Evolutionary conservation across 768 basidiomycete species (phyloP), one percentile per base, ranked within the genome.

Genomic region (Serendipita sp.): DNA sequence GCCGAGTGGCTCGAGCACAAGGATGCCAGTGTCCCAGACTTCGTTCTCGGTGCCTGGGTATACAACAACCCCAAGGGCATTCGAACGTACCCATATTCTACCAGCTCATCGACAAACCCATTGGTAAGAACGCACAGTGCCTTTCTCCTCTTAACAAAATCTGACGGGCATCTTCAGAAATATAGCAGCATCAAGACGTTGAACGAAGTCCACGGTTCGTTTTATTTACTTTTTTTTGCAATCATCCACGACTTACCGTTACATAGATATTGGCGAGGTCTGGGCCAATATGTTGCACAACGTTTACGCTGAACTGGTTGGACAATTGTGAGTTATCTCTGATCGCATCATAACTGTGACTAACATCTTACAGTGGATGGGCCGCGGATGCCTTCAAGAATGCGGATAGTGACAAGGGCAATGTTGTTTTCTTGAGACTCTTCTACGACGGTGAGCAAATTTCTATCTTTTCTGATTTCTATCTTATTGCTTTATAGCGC

Each of bases 201-300:
- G 2, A 17, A 62, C 26, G 61, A 62, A 28, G 65, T 61, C 11
- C 65, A 65, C 60, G 62, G 30, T 48, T 5, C 4, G 34, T 38
- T 14, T 38, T 5, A 14, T 38, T 14, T 38, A 38, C 34, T 38
- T 38, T 14, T 38, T 14, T 38, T 38, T 14, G 14, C 7, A 38
- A 5, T 38, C 34, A 14, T 38, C 34, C 34, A 5, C 7, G 34
- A 5, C 14, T 38, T 5, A 38, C 14, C 14, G 14, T 38, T 38
- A 14, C 7, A 5, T 38, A 38, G 34, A 38, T 14, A 82, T 84
- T 62, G 83, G 83, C 48, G 82, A 84, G 68, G 77, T 84, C 53
- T 77, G 77, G 77, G 77, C 77, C n/a, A 75, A 78, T 66, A 71
- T 76, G 41, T 43, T 64, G 0, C 53, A 64, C 50, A 45, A 61